Base-by-base conservation (phyloP, 495 filamentous ascomycete genomes). In the Penicillium chermesinum region DNA sequence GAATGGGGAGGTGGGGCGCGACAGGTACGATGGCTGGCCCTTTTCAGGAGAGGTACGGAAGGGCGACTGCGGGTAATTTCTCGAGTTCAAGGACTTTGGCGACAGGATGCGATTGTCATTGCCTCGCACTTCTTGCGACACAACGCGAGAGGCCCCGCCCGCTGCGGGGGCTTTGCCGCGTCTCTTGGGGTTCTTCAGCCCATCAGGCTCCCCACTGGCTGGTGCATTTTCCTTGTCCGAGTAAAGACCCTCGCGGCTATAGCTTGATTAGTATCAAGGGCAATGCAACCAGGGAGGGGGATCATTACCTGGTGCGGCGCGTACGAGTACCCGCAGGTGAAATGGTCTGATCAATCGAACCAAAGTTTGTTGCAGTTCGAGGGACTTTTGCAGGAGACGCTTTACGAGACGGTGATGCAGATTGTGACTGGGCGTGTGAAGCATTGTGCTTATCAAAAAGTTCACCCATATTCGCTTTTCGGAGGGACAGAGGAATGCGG, bases 401-500 rank as follows among this genome's bases (percentile, higher is more conserved):
- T 45, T 53, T 70, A 56, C 63, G 54, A 48, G 41, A 60, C 44
- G 45, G 64, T 52, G 44, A 63, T 34, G 60, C 51, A 1, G 38
- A 51, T 49, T 65, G 57, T 39, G 61, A 51, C 37, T 62, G 54
- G 44, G 60, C 47, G 42, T 55, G 52, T 17, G 64, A 50, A 22
- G 61, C 50, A 47, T 63, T 71, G 54, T 83, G 65, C 49, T 81
- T 82, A 21, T 80, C 73, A 14, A 90, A 58, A 5, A 97, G 73
- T 21, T 95, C 91, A 44, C 83, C 84, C 80, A 99, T 91, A 37
- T 79, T 96, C 22, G 77, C 78, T 57, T 84, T 86, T 45, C 93
- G 84, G 48, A 95, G 67, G 12, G 83, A 80, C 33, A 80, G 74
- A 7, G 93, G 93, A 38, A 99, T 90, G 38, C 93, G 87, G 61